Evolutionary conservation across 2,329 filamentous ascomycete species (phyloP).

Genomic region (Neofusicoccum kwambonambiense): DNA sequence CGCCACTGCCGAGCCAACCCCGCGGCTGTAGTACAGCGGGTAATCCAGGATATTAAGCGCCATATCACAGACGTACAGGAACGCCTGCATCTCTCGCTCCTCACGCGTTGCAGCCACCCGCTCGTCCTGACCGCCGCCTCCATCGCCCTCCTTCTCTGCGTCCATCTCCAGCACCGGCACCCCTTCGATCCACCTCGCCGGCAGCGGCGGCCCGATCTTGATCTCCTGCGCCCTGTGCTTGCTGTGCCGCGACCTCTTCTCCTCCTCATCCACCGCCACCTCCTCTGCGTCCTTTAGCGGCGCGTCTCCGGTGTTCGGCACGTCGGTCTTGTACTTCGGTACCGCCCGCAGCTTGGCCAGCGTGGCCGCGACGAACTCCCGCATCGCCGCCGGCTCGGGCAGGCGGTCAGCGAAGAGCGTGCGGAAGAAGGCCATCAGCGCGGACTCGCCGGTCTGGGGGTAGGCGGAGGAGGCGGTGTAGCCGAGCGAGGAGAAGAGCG

Average conservation of each 20-base stretch:
- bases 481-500: neutral
- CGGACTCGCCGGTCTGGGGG: neutral
- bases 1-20: neutral
- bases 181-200: no score
- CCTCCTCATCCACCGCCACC: no score
- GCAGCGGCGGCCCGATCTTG: no score
- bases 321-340: no score
- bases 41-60: neutral
- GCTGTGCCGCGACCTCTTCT: no score
- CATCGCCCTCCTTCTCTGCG: no score
- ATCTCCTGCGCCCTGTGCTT: no score
- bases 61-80: neutral
- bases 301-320: no score
- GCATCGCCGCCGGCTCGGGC: neutral
- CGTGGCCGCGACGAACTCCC: neutral
- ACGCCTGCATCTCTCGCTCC: neutral
- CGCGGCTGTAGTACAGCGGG: neutral
- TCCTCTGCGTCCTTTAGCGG: rapidly evolving
- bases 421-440: neutral
- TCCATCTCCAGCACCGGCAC: no score
- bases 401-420: neutral
- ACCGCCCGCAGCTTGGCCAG: neutral
- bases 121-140: no score
- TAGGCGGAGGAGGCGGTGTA: no score
- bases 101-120: no score